Base-by-base conservation (phyloP, 768 basidiomycete species). In the Boletellus ananiceps region DNA sequence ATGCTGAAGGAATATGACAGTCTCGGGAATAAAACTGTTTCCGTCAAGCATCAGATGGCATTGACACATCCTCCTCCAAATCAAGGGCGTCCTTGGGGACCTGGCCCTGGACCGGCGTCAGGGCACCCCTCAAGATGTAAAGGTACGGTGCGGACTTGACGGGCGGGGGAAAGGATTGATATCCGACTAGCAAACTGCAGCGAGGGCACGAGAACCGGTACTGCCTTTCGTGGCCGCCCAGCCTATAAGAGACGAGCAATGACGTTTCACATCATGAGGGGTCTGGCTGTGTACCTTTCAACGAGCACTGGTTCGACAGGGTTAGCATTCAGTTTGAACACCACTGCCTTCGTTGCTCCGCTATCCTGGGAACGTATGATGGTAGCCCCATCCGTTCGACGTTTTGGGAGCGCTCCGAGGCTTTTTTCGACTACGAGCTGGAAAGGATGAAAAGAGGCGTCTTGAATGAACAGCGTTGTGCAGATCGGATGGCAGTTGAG, bases 51-150 rank as follows among this genome's bases (percentile, higher is more conserved):
- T 50, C 25, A 13, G 44, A 14, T 13, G 39, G 8, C 14, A n/a
- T 31, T 5, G 27, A 47, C 16, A 16, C 23, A 32, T 33, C 35
- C 32, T 39, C 46, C 52, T 78, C 77, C 35, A 78, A 75, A 43
- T 86, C 83, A 60, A 94, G 91, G 6, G 93, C 93, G 55, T 90
- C 89, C 40, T 76, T 68, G 9, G 93, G 93, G 29, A 93, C 70
- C 61, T 92, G 84, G 31, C 93, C 93, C 73, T 95, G 93, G 57
- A 86, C 71, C 60, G 88, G 87, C n/a, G 88, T 91, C 49, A 95
- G 75, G 15, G 89, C 85, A 4, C 93, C 93, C 40, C 80, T 74
- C 42, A 90, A 57, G 47, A 94, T 80, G 64, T 93, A 95, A 33
- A 93, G 59, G 66, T 83, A 93, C 1, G 87, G 81, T 3, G 80